Evolutionary conservation across 208 protist species (phyloP), one percentile per base, ranked within the genome.

Genomic region (Phytomonas francai): DNA sequence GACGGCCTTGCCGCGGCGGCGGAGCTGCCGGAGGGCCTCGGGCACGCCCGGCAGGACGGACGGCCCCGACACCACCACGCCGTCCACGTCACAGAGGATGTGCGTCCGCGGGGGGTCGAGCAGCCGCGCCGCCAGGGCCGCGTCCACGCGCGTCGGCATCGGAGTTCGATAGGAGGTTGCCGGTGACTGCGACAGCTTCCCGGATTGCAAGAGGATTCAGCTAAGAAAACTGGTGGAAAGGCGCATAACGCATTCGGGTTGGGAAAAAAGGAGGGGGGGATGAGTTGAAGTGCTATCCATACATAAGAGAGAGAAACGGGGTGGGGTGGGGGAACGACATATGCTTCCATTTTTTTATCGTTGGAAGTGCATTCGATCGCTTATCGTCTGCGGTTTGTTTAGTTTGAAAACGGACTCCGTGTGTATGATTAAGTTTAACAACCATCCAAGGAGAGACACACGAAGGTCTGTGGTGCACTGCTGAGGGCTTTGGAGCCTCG

Each of bases 71-170:
- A 80, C 87, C 29, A 93, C 59, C 25, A 93, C 87, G 28, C 87
- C 87, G 61, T 93, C 84, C 25, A 89, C 73, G 58, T 93, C 87
- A 11, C 89, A 73, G 28, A 93, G 72, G 66, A 92, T 65, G 73
- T 89, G 87, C 71, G 79, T 45, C 30, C 87, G 65, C 0, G 74
- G 45, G 0, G 73, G 77, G 31, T 59, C 31, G 28, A 90, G 59
- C 28, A 86, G 72, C 32, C 72, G 42, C n/a, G 67, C 68, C 16
- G 73, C 80, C 9, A 71, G 39, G n/a, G 67, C 34, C 0, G 64
- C 57, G 0, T 79, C 79, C 2, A 84, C 25, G 3, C 58, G 70
- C 9, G 59, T 29, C n/a, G 75, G 54, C 75, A 83, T 80, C 2
- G 19, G 22, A 42, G 27, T 1, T n/a, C n/a, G n/a, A n/a, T n/a